These are phyloP conservation scores for Antrodiella citrinella DNA, from an alignment of 768 basidiomycete genomes.

Conservation along the genomic window DNA sequence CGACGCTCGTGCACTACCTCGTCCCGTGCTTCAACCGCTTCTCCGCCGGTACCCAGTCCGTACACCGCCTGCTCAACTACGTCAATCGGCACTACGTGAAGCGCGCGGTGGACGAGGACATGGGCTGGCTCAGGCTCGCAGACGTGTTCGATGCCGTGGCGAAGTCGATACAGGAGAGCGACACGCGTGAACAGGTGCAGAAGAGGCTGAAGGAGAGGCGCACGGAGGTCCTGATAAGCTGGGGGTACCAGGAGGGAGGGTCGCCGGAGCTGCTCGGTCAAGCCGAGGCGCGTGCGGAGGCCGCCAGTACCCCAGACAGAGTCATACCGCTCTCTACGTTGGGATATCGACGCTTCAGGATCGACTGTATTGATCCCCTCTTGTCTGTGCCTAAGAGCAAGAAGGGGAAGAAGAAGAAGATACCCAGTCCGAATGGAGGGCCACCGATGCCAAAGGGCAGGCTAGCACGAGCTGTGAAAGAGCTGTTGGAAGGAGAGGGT, in stretches of 20 bases:
- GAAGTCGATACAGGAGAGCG: slow-evolving; percentile 39
- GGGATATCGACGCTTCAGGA: slow-evolving; percentile 64
- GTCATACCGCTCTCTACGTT: slow-evolving; percentile 56
- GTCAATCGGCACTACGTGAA: slow-evolving; percentile 66
- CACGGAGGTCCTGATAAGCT: slow-evolving; percentile 57
- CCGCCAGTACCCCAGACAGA: slow-evolving; percentile 60
- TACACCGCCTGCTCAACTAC: slow-evolving; percentile 70
- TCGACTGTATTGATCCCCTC: slow-evolving; percentile 63
- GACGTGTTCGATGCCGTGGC: slow-evolving; percentile 59
- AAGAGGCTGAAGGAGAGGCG: slow-evolving; percentile 50
- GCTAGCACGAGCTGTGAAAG: slow-evolving; percentile 59
- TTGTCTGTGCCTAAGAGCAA: slow-evolving; percentile 61
- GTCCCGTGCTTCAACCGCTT: slow-evolving; percentile 66
- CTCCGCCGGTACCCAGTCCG: slow-evolving; percentile 55
- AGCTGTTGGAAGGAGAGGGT: slow-evolving; percentile 47
- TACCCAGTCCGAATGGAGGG: slow-evolving; percentile 30
- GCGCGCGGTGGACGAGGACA: slow-evolving; percentile 70
- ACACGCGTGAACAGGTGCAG: slow-evolving; percentile 54
- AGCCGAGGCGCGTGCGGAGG: slow-evolving; percentile 68
- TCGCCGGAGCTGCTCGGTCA: slow-evolving; percentile 37
- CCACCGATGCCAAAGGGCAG: slow-evolving; percentile 51
- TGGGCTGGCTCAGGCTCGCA: slow-evolving; percentile 63
- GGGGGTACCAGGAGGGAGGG: slow-evolving; percentile 56
- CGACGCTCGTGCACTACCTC: slow-evolving; percentile 60
- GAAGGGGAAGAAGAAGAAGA: slow-evolving; percentile 42